Evolutionary conservation across 176 grass and related monocot genomes (phyloP), one percentile per base, ranked within the genome.

Genomic region (Tillandsia leiboldiana): DNA sequence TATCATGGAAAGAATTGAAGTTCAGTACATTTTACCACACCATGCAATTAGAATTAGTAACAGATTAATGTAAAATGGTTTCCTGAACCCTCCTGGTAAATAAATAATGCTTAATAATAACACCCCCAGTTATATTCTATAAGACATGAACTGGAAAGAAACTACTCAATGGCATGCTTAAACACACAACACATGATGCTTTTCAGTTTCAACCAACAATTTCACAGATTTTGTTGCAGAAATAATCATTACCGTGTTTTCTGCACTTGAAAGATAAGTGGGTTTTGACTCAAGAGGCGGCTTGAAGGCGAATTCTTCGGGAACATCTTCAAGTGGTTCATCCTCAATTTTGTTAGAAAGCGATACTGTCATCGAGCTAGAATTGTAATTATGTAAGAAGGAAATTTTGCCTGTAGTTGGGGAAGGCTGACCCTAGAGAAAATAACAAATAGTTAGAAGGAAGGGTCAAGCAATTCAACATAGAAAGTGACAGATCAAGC

Each of bases 401-500:
- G 86, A 81, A 64, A 90, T 80, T 68, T 86, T 94, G 11, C 87
- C 95, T 15, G 87, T 99, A 69, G 95, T 94, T 74, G 95, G 95
- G 78, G 90, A 99, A 84, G 84, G 75, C 33, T 90, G 87, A 69
- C 72, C 80, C 90, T 99, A 79, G 11, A 87, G 58, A 70, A 28
- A 84, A 65, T 65, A 3, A 65, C 63, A 65, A 65, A 12, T 23
- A 20, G 8, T 61, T 33, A 33, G 9, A 56, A 56, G 14, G 9
- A 56, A 56, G 14, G 51, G 10, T 53, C 51, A 12, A 53, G n/a
- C n/a, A 56, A 18, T 9, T 22, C 56, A 59, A 59, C 15, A 9
- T 59, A 18, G n/a, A 59, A 14, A 18, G 9, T 22, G 56, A 42
- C 33, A 42, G 6, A 0, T 42, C 5, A 42, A 42, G 33, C 3